phyloP scores from a whole-genome alignment of 306 rosid species.

The Cucurbita pepo region DNA sequence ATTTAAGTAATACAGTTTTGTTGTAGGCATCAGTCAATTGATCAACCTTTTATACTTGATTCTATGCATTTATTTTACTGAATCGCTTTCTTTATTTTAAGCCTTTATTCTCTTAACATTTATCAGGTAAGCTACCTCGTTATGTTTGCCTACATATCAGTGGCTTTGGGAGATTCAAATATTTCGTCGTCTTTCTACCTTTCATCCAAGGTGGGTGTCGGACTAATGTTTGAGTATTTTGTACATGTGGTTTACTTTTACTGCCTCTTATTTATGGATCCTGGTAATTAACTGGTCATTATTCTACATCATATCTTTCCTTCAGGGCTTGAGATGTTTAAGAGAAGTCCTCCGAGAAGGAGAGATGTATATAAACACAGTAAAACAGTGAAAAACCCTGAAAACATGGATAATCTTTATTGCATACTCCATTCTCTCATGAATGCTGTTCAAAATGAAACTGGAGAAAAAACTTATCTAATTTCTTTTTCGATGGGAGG shows the following conservation, averaged over 20 bases:
- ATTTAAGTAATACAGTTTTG: not conserved
- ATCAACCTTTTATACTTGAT: not conserved
- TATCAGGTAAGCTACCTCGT: conserved; percentile 87
- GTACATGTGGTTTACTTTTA: not conserved
- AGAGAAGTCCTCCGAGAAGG: not conserved
- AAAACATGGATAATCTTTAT: not conserved
- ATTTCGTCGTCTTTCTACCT: conserved; percentile 52
- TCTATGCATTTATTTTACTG: not conserved
- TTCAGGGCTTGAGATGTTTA: not conserved
- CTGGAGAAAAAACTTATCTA: not conserved
- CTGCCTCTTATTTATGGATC: not conserved
- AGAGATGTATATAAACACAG: not conserved
- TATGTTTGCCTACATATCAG: conserved; percentile 84
- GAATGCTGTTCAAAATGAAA: not conserved
- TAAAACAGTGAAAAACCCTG: not conserved
- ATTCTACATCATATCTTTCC: not conserved
- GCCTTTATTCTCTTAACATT: conserved; percentile 9
- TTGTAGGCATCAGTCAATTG: not conserved
- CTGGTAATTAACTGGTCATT: not conserved
- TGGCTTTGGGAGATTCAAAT: conserved; percentile 69
- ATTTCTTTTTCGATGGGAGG: not conserved
- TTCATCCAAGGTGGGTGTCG: conserved; percentile 60
- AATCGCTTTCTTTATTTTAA: not conserved
- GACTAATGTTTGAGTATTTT: not conserved
- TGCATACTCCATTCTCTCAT: not conserved